Evolutionary conservation across 768 basidiomycete species (phyloP), one percentile per base, ranked within the genome.

Genomic region (Paxillus rubicundulus): DNA sequence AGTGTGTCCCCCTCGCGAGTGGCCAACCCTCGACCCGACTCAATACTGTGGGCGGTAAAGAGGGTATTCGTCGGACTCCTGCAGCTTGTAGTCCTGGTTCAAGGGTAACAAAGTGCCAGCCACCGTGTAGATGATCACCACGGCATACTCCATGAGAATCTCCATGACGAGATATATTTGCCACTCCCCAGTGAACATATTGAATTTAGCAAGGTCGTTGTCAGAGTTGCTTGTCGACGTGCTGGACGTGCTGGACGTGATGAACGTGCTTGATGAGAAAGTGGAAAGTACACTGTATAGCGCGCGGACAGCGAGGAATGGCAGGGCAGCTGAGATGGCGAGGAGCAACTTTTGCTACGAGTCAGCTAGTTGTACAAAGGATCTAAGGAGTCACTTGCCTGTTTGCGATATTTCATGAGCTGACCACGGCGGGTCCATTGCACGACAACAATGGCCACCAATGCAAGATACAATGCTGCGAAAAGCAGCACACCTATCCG

Each of bases 131-230:
- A 85, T 71, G 34, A 72, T 52, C 44, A 74, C 73, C 13, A 78
- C 72, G 34, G 74, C 61, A 58, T 73, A 82, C 67, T 89, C 86
- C 80, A 81, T 82, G 37, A 86, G 54, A 36, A 84, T 70, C 13
- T 77, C 77, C 72, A 87, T 78, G 49, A 77, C 66, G 28, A 87
- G 73, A 63, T 77, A 88, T 56, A 81, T 58, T 45, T 77, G 66
- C 82, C 81, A 86, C 53, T 77, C 67, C 28, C 85, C 84, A 2
- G 76, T 78, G 33, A 80, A 60, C 45, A 80, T 73, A 58, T 84
- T 82, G 63, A 85, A 80, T 62, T 77, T 76, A 34, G 76, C 76
- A 7, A 86, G 74, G 5, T 71, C 66, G 30, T 44, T 59, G 17
- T 24, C 17, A 13, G 60, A 57, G 13, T 34, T 36, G 2, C 30